These are phyloP conservation scores for Metschnikowia koreensis DNA, from an alignment of 805 yeast species.

Conservation along the genomic window DNA sequence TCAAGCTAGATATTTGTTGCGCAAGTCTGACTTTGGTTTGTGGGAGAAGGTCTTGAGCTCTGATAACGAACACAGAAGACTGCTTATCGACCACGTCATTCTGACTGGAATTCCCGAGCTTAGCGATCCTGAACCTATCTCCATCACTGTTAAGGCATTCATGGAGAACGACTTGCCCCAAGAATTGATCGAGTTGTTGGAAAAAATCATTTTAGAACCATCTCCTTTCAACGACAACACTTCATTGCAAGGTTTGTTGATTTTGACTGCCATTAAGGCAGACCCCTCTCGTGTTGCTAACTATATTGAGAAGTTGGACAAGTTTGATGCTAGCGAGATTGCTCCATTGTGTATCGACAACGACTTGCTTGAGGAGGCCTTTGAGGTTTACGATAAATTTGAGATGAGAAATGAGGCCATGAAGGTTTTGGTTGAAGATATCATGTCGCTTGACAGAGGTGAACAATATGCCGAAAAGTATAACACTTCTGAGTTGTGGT, in stretches of 20 bases:
- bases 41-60: slow-evolving; percentile 78
- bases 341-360: slow-evolving; percentile 89
- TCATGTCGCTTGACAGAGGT: slow-evolving; percentile 93
- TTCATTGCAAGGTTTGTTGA: slow-evolving; percentile 87
- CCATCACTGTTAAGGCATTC: slow-evolving; percentile 90
- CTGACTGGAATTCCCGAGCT: slow-evolving; percentile 96
- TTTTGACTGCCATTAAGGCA: slow-evolving; percentile 93
- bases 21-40: slow-evolving; percentile 79
- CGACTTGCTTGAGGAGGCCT: slow-evolving; percentile 89
- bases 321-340: slow-evolving; percentile 90
- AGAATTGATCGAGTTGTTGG: slow-evolving; percentile 91
- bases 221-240: slow-evolving; percentile 96
- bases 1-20: slow-evolving; percentile 93
- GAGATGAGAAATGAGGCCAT: slow-evolving; percentile 76
- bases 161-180: slow-evolving; percentile 92
- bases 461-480: slow-evolving; percentile 88
- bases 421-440: slow-evolving; percentile 86
- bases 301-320: slow-evolving; percentile 86
- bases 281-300: slow-evolving; percentile 81
- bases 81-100: slow-evolving; percentile 88
- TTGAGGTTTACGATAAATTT: slow-evolving; percentile 84
- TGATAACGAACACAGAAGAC: slow-evolving; percentile 85
- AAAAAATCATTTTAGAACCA: slow-evolving; percentile 94
- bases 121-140: slow-evolving; percentile 88
- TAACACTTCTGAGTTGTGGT: slow-evolving; percentile 86